Evolutionary conservation across 2,329 filamentous ascomycete species (phyloP).

Genomic region (Fusarium pseudograminearum): DNA sequence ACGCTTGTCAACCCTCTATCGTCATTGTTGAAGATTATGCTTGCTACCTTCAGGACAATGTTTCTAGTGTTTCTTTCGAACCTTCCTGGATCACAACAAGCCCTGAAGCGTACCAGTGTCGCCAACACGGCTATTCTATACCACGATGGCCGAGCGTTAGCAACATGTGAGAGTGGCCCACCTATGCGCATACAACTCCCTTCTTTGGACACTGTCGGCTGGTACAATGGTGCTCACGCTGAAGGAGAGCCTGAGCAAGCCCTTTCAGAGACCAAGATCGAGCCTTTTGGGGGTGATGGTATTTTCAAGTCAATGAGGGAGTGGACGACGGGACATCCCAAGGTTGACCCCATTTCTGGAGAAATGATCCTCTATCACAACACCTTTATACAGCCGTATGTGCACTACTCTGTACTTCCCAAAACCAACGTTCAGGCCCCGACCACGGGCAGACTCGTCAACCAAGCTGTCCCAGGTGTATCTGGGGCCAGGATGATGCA

Average conservation of each 20-base stretch:
- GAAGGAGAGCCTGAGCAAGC: conserved; percentile 59
- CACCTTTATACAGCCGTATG: conserved; percentile 73
- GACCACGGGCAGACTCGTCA: conserved; percentile 24
- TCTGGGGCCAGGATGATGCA: conserved; percentile 79
- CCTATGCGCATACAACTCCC: conserved; percentile 75
- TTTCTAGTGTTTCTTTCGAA: conserved; percentile 57
- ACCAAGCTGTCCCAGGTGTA: conserved; percentile 68
- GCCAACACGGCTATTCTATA: conserved; percentile 76
- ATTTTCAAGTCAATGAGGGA: conserved; percentile 73
- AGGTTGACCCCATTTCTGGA: conserved; percentile 72
- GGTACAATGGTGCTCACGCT: conserved; percentile 71
- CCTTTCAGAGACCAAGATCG: accelerated
- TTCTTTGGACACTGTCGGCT: conserved; percentile 74
- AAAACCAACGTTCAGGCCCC: accelerated
- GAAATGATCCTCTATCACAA: conserved; percentile 77
- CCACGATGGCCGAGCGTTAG: conserved; percentile 76
- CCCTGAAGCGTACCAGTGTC: conserved; percentile 76
- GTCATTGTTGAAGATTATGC: conserved; percentile 1
- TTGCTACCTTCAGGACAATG: conserved; percentile 20
- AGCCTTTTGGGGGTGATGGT: conserved; percentile 66
- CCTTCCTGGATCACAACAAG: conserved; percentile 54
- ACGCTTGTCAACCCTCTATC: conserved; percentile 70
- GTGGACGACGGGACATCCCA: conserved; percentile 78
- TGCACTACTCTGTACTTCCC: conserved; percentile 69
- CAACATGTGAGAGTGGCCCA: conserved; percentile 78